These are phyloP conservation scores for Boletus patriciae DNA, from an alignment of 768 basidiomycete genomes.

Conservation along the genomic window DNA sequence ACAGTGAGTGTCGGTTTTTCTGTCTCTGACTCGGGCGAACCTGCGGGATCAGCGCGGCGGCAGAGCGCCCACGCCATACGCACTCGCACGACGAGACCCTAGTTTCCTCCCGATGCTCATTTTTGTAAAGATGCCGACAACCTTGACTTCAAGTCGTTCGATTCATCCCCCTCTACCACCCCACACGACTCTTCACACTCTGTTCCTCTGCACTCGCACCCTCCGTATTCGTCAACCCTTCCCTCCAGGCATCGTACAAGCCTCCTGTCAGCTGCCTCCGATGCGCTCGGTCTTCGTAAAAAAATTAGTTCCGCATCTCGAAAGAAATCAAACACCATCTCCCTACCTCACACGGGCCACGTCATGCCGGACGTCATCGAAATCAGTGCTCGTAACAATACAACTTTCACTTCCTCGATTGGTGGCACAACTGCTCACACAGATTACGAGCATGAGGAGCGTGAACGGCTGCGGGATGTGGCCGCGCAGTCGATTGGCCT, in stretches of 20 bases:
- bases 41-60: slow-evolving; percentile 3
- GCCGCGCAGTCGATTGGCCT: slow-evolving; percentile 79
- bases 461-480: slow-evolving; percentile 69
- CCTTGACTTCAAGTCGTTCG: slow-evolving; percentile 12
- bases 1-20: slow-evolving; percentile 15
- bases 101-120: neutral
- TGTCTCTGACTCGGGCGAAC: neutral
- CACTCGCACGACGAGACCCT: slow-evolving; percentile 3
- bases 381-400: slow-evolving; percentile 49
- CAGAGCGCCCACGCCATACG: neutral
- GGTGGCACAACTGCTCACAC: slow-evolving; percentile 26
- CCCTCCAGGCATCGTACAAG: slow-evolving; percentile 42
- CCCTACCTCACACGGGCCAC: slow-evolving; percentile 34
- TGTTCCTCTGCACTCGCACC: slow-evolving; percentile 2
- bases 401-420: slow-evolving; percentile 14
- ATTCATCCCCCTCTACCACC: slow-evolving; percentile 14
- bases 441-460: slow-evolving; percentile 69
- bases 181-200: slow-evolving; percentile 13
- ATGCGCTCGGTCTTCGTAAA: slow-evolving; percentile 44
- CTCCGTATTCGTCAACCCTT: slow-evolving; percentile 7
- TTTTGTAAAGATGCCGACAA: slow-evolving; percentile 20
- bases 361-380: slow-evolving; percentile 72
- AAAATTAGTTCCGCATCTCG: slow-evolving; percentile 44
- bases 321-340: slow-evolving; percentile 36
- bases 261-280: slow-evolving; percentile 54